Evolutionary conservation across 371 early-diverging fungal species (phyloP), one percentile per base, ranked within the genome.

Genomic region (Mortierella polycephala): DNA sequence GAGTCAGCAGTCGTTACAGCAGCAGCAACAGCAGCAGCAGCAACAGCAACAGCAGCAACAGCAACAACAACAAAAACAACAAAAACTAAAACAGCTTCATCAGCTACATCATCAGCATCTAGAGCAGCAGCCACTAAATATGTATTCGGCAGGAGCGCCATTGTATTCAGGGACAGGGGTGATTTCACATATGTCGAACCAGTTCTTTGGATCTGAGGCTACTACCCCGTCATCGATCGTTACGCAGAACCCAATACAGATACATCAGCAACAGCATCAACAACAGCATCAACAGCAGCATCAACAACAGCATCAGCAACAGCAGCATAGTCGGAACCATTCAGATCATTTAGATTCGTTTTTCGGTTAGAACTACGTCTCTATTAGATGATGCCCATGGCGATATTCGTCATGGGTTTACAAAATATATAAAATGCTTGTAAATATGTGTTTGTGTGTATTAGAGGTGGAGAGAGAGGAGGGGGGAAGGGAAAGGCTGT

Each of bases 221-320:
- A 30, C 30, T 30, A 30, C 30, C 30, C 30, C 30, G 30, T 30
- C 30, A 30, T 30, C 30, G 30, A 4, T 30, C 30, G 47, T 47
- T 47, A 47, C 47, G 1, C 47, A 47, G 47, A 47, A 5, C 11
- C 47, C 47, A 12, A 46, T 16, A 46, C 46, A 46, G 46, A 5
- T 6, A 16, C 13, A 46, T 46, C 46, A 46, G 49, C 62, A 62
- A 7, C 52, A 51, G 7, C 67, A 58, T 5, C 67, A 66, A 9
- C 67, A 59, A 4, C 60, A 58, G 50, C 66, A 58, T 14, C 66
- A 51, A 18, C 66, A 42, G 5, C 66, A 54, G 7, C 55, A 45
- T 0, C 64, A 64, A n/a, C 64, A 50, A 12, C 65, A 64, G n/a
- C 64, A 63, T 16, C 64, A 46, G 10, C 56, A 55, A 55, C 64